phyloP scores from a whole-genome alignment of 805 yeast genomes.

The Wickerhamiella cacticola region DNA sequence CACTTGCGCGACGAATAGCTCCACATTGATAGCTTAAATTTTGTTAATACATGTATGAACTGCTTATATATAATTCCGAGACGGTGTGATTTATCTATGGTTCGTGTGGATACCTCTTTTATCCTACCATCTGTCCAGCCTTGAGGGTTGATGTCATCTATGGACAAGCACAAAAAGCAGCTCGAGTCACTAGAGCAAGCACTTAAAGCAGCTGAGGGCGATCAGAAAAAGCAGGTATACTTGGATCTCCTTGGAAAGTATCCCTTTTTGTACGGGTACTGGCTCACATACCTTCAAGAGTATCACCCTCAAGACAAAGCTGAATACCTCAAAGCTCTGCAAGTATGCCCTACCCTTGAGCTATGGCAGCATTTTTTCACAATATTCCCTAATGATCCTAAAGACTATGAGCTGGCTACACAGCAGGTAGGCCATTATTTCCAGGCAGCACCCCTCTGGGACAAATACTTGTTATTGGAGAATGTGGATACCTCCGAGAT shows the following conservation, averaged over 20 bases:
- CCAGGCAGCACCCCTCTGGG: slow-evolving; percentile 75
- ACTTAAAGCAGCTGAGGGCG: slow-evolving; percentile 1
- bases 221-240: slow-evolving; percentile 15
- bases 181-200: slow-evolving; percentile 5
- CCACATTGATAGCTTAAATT: too few species aligned
- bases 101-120: too few species aligned
- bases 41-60: too few species aligned
- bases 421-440: slow-evolving; percentile 54
- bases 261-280: slow-evolving; percentile 34
- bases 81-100: too few species aligned
- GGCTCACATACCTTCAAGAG: slow-evolving; percentile 30
- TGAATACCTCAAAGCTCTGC: slow-evolving; percentile 18
- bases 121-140: too few species aligned
- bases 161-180: slow-evolving; percentile 2
- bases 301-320: slow-evolving; percentile 16
- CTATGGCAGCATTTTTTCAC: slow-evolving; percentile 27
- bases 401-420: slow-evolving; percentile 38
- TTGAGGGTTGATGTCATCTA: not conserved
- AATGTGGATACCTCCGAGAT: slow-evolving; percentile 32
- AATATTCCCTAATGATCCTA: slow-evolving; percentile 26
- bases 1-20: too few species aligned
- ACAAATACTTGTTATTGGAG: slow-evolving; percentile 53
- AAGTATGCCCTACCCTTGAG: slow-evolving; percentile 28
- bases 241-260: slow-evolving; percentile 26
- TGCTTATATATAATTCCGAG: too few species aligned